Conservation (phyloP, 495 filamentous ascomycete species). For the Podospora pseudoanserina region DNA sequence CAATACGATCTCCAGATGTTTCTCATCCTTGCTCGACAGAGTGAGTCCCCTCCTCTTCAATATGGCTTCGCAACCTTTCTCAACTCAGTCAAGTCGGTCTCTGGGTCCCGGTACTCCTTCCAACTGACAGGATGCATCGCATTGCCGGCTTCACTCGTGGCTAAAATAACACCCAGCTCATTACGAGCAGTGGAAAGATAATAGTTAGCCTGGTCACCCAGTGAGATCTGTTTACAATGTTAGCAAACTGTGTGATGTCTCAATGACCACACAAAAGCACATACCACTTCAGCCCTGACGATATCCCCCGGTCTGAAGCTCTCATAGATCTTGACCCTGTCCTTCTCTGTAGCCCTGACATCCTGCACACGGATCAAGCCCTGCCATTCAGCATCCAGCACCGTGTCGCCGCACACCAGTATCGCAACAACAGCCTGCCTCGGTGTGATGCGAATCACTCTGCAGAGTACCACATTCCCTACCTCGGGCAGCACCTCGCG, state of each 20-base stretch:
- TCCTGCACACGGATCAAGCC: conserved; percentile 74
- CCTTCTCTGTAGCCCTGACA: conserved; percentile 91
- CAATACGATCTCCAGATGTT: background rate
- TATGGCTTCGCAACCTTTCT: conserved; percentile 94
- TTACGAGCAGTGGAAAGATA: conserved; percentile 87
- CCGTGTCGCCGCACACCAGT: conserved; percentile 65
- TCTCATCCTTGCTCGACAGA: background rate
- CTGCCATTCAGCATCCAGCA: conserved; percentile 58
- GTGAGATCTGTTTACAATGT: conserved; percentile 57
- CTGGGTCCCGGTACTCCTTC: conserved; percentile 85
- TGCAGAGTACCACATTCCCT: conserved; percentile 72
- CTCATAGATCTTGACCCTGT: conserved; percentile 83
- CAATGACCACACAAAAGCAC: conserved; percentile 25
- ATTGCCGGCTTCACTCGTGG: conserved; percentile 81
- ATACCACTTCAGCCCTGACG: conserved; percentile 78
- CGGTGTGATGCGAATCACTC: conserved; percentile 77
- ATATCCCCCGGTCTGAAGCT: conserved; percentile 93
- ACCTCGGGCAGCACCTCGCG: conserved; percentile 77
- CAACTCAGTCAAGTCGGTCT: conserved; percentile 70
- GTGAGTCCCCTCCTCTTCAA: conserved; percentile 42
- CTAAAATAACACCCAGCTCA: conserved; percentile 91
- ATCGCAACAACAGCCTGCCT: conserved; percentile 81
- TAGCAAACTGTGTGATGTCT: conserved; percentile 4
- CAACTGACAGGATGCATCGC: conserved; percentile 89
- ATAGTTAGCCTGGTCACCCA: conserved; percentile 92